Conservation (phyloP, 2,329 filamentous ascomycete genomes). For the Thielaviopsis populi region DNA sequence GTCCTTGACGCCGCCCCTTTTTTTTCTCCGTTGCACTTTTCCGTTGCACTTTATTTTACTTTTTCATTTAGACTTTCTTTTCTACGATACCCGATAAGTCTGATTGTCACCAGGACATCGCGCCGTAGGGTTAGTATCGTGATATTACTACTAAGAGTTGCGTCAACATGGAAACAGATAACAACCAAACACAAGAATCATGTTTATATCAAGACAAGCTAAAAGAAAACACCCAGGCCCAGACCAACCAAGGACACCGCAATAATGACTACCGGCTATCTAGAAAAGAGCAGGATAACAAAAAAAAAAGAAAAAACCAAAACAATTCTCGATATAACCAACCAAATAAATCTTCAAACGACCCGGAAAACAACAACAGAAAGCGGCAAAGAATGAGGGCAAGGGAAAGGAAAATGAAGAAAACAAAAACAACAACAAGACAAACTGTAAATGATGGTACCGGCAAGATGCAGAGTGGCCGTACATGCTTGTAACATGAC, state of each 20-base stretch:
- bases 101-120: neutral
- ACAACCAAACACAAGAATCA: neutral
- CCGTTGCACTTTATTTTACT: neutral
- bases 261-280: neutral
- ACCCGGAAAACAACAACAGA: neutral
- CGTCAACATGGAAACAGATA: neutral
- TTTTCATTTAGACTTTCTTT: neutral
- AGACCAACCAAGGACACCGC: neutral
- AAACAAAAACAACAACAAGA: neutral
- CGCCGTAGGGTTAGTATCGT: no score
- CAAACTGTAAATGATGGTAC: slow-evolving; percentile 1
- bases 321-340: neutral
- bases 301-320: neutral
- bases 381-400: neutral
- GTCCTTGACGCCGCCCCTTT: neutral
- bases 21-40: neutral
- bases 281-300: neutral
- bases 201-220: neutral
- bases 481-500: neutral
- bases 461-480: neutral
- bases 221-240: neutral
- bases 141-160: neutral
- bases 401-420: neutral
- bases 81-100: neutral
- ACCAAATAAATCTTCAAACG: neutral